A percentile compares a stretch with the other conserved stretches of the same genome.
These are phyloP conservation scores for Cercophora scortea DNA, from an alignment of 495 filamentous ascomycete genomes.

Conservation along the genomic window DNA sequence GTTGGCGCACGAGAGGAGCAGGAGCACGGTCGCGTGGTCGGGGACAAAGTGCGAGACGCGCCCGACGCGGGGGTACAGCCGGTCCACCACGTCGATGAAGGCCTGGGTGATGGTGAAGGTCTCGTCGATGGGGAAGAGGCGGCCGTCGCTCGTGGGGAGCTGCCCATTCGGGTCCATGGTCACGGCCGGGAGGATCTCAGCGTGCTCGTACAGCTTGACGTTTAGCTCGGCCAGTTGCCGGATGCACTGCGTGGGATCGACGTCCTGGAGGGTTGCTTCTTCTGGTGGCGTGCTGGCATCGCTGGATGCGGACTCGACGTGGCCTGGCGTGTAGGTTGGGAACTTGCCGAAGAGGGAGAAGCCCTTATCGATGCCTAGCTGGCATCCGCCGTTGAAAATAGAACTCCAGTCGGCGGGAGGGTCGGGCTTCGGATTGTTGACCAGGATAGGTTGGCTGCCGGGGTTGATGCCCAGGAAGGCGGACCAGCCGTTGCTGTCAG, in stretches of 20 bases:
- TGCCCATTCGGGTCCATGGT: not conserved
- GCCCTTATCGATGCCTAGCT: no score
- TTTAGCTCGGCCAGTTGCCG: slow-evolving; percentile 6
- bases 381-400: no score
- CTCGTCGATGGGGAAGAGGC: slow-evolving; percentile 2
- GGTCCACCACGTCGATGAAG: slow-evolving; percentile 2
- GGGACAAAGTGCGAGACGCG: not conserved
- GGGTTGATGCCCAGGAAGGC: not conserved
- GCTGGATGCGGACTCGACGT: not conserved
- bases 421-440: not conserved
- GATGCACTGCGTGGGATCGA: not conserved
- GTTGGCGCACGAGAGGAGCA: slow-evolving; percentile 4
- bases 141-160: not conserved
- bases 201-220: slow-evolving; percentile 3
- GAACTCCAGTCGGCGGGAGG: not conserved
- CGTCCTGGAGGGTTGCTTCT: not conserved
- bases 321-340: not conserved
- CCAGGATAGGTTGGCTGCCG: not conserved
- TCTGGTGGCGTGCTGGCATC: not conserved
- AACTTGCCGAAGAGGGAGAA: no score
- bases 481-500: not conserved
- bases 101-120: slow-evolving; percentile 3
- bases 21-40: not conserved
- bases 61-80: not conserved
- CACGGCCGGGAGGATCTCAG: not conserved